phyloP scores from a whole-genome alignment of 345 rosid genomes.

The Brassica nigra region DNA sequence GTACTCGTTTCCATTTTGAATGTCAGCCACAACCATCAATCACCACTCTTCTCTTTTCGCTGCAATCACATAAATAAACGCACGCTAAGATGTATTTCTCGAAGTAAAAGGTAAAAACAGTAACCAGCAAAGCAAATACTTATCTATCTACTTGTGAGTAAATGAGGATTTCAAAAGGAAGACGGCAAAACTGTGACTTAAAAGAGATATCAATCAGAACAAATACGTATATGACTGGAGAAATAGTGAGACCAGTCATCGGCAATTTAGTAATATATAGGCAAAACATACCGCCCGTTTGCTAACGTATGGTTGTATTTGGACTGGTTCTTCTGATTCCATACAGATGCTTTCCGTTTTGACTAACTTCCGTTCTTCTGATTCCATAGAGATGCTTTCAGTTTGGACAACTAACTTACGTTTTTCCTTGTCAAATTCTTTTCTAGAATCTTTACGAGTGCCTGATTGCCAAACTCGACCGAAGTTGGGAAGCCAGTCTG shows the following conservation, averaged over 20 bases:
- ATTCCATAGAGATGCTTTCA: background rate
- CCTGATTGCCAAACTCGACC: constrained; percentile 99
- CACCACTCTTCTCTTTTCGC: constrained; percentile 37
- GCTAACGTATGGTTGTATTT: constrained; percentile 70
- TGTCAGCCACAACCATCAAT: constrained; percentile 37
- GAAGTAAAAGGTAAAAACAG: background rate
- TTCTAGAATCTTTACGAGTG: constrained; percentile 80
- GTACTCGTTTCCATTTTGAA: constrained; percentile 18
- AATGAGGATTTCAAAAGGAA: constrained; percentile 1
- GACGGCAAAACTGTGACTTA: background rate
- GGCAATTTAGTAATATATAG: constrained; percentile 3
- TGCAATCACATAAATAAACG: constrained; percentile 27
- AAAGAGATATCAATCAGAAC: constrained; percentile 2
- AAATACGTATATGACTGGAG: background rate
- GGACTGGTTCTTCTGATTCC: constrained; percentile 46
- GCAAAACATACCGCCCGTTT: constrained; percentile 61
- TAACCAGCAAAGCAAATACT: background rate
- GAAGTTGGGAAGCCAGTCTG: constrained; percentile 91
- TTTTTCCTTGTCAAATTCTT: constrained; percentile 81
- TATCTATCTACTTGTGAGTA: constrained; percentile 7
- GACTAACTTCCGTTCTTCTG: constrained; percentile 33
- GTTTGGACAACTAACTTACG: constrained; percentile 31
- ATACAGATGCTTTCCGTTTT: constrained; percentile 46
- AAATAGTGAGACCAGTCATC: background rate
- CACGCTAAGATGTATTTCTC: background rate